phyloP scores from a whole-genome alignment of 192 early-diverging fungal genomes.

The Funneliformis geosporum region DNA sequence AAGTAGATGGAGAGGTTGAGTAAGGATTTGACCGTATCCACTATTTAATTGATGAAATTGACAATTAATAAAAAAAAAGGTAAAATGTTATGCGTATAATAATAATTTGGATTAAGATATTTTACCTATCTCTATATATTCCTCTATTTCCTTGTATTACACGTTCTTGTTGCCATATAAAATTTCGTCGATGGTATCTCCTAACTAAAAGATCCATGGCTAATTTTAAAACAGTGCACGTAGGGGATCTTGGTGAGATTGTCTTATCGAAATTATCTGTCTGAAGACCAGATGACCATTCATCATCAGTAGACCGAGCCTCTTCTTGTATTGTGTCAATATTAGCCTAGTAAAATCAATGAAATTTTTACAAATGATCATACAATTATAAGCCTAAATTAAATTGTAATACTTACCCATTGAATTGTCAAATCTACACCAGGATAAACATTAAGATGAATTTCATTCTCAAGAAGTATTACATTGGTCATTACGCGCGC shows the following conservation, averaged over 20 bases:
- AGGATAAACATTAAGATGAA: constrained; percentile 20
- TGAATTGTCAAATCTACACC: constrained; percentile 31
- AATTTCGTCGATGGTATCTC: constrained; percentile 16
- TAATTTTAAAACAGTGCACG: constrained; percentile 26
- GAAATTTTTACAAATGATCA: neutral
- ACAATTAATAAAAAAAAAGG: neutral
- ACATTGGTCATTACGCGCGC: neutral
- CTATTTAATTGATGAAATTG: neutral
- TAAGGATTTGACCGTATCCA: constrained; percentile 8
- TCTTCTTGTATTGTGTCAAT: constrained; percentile 1
- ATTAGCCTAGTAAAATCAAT: constrained; percentile 6
- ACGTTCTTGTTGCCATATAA: constrained; percentile 8
- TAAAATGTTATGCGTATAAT: neutral
- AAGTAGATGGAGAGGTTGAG: constrained; percentile 23
- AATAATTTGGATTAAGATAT: neutral
- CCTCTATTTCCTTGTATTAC: neutral
- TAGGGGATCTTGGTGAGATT: constrained; percentile 24
- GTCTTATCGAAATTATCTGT: neutral
- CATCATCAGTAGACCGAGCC: neutral
- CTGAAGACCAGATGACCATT: neutral
- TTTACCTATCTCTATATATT: neutral
- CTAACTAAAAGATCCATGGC: constrained; percentile 28
- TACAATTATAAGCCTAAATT: neutral
- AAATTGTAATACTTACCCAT: constrained; percentile 3
- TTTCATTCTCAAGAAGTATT: constrained; percentile 31